These are phyloP conservation scores for Ogataea minuta DNA, from an alignment of 805 yeast species.

Conservation along the genomic window DNA sequence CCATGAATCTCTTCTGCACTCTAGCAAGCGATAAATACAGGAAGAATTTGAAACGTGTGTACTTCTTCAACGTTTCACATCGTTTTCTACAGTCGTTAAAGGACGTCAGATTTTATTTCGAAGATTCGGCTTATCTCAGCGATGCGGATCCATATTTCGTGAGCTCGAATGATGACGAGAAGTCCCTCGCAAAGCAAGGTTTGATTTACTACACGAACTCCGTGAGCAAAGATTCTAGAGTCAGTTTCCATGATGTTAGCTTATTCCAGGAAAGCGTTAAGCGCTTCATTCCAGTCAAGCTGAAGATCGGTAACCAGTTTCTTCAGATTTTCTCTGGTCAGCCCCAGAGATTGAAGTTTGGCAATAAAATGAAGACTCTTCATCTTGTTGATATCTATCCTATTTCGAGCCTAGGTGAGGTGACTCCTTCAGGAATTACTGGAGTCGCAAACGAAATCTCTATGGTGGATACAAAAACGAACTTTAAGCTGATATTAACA, in stretches of 20 bases:
- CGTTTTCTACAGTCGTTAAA: constrained; percentile 19
- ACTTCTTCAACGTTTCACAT: constrained; percentile 49
- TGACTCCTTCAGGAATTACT: constrained; percentile 40
- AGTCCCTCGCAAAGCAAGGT: constrained; percentile 43
- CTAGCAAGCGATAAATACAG: constrained; percentile 50
- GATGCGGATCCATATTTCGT: constrained; percentile 34
- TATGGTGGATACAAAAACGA: constrained; percentile 36
- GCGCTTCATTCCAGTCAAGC: constrained; percentile 55
- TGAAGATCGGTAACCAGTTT: constrained; percentile 69
- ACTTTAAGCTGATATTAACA: constrained; percentile 39
- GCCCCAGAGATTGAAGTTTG: constrained; percentile 40
- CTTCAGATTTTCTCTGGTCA: constrained; percentile 53
- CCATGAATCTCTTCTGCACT: constrained; percentile 21
- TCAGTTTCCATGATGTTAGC: constrained; percentile 50
- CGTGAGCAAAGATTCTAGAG: constrained; percentile 49
- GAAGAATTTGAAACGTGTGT: constrained; percentile 51
- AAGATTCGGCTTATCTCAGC: constrained; percentile 10
- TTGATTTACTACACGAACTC: constrained; percentile 41
- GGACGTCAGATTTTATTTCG: constrained; percentile 6
- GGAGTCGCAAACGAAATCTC: constrained; percentile 53
- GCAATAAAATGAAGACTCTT: constrained; percentile 36
- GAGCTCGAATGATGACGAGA: constrained; percentile 46
- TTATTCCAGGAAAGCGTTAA: constrained; percentile 47
- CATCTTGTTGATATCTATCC: constrained; percentile 43
- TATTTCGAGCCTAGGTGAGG: constrained; percentile 40